Conservation (phyloP, 2,329 filamentous ascomycete genomes). For the Chalaropsis ovoidea region DNA sequence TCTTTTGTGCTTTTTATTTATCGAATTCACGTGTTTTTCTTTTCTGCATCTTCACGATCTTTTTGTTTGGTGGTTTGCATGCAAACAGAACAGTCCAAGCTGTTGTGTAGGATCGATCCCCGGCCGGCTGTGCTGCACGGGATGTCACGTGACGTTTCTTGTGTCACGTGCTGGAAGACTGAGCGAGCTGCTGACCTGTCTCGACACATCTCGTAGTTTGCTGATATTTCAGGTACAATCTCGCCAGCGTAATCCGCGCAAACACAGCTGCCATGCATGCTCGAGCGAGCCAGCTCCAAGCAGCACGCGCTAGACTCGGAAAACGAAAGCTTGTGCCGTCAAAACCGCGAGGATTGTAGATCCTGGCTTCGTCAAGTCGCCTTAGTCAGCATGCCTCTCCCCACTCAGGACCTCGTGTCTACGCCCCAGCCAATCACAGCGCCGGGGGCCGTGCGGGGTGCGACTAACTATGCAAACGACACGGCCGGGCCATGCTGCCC, state of each 20-base stretch:
- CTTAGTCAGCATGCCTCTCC: conserved; percentile 20
- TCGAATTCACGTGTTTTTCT: conserved; percentile 1
- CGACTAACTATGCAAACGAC: conserved; percentile 6
- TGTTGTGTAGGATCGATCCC: conserved; percentile 9
- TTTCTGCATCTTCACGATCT: background rate
- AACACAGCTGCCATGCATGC: no score
- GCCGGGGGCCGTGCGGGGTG: conserved; percentile 15
- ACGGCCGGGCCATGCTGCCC: background rate
- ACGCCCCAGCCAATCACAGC: conserved; percentile 18
- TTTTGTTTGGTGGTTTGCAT: background rate
- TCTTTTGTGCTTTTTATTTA: conserved; percentile 11
- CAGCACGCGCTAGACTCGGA: no score
- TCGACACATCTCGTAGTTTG: no score
- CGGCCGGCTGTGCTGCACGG: background rate
- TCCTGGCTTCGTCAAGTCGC: background rate
- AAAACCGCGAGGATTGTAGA: background rate
- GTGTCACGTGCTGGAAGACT: background rate
- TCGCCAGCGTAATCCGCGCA: no score
- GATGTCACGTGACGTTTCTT: background rate
- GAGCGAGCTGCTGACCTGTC: background rate
- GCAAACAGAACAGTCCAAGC: background rate
- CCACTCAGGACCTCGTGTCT: conserved; percentile 24
- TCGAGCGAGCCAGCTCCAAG: no score
- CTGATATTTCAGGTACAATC: no score
- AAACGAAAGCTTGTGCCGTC: no score